These are phyloP conservation scores for Pseudomonodictys pantanalensis DNA, from an alignment of 495 filamentous ascomycete genomes.

Conservation along the genomic window DNA sequence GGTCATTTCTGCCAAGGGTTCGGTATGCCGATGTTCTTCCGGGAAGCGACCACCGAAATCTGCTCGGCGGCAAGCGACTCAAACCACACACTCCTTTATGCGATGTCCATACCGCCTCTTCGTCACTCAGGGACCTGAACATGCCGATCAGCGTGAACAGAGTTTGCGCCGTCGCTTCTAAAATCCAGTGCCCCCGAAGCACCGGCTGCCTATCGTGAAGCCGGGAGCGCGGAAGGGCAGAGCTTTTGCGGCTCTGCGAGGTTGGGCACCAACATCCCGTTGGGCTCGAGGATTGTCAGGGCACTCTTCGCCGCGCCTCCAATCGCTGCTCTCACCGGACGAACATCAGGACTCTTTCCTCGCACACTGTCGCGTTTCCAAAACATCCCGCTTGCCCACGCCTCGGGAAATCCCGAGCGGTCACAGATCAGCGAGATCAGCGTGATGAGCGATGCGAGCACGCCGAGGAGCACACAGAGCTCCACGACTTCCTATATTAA, in stretches of 20 bases:
- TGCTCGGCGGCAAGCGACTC: too few relatives aligned
- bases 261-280: conserved; percentile 14
- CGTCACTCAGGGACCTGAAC: too few relatives aligned
- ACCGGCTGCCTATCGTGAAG: too few relatives aligned
- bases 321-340: conserved; percentile 8
- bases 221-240: not conserved
- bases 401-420: conserved; percentile 8
- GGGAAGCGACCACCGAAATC: too few relatives aligned
- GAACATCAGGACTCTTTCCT: not conserved
- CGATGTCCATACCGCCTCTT: too few relatives aligned
- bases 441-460: not conserved
- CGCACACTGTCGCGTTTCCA: not conserved
- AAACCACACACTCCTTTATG: too few relatives aligned
- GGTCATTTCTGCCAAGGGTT: too few relatives aligned
- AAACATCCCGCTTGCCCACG: not conserved
- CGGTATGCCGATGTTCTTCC: too few relatives aligned
- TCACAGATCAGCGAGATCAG: not conserved
- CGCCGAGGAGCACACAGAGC: not conserved
- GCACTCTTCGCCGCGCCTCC: not conserved
- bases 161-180: too few relatives aligned
- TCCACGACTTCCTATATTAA: not conserved
- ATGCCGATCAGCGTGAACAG: too few relatives aligned
- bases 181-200: too few relatives aligned
- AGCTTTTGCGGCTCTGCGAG: conserved; percentile 14
- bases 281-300: conserved; percentile 20